phyloP scores from a whole-genome alignment of 257 asterid genomes.

The Thymus quinquecostatus region DNA sequence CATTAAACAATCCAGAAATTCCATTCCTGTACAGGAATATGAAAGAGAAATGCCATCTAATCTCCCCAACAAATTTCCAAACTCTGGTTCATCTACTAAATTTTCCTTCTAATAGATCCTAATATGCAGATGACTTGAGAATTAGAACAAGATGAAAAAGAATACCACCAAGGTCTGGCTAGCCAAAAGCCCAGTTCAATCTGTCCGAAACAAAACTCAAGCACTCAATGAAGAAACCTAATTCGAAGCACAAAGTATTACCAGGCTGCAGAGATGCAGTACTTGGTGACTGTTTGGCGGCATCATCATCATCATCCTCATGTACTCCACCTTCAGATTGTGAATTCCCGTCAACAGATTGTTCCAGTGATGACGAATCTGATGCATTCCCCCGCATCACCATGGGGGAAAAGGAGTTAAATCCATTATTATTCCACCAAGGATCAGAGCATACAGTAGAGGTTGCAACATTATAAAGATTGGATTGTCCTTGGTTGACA shows the following conservation, averaged over 20 bases:
- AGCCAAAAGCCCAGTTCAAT: conserved; percentile 1
- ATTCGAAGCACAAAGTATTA: conserved; percentile 33
- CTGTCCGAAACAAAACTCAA: background rate
- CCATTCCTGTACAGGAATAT: background rate
- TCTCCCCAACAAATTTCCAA: background rate
- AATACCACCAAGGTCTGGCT: conserved; percentile 9
- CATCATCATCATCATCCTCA: conserved; percentile 61
- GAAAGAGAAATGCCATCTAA: conserved; percentile 9
- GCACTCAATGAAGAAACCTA: background rate
- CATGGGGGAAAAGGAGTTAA: conserved; percentile 46
- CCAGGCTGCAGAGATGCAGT: conserved; percentile 49
- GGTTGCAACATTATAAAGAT: conserved; percentile 41
- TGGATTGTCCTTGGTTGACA: conserved; percentile 47
- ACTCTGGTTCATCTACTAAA: background rate
- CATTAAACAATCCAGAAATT: background rate
- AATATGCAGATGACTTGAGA: background rate
- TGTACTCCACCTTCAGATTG: conserved; percentile 65
- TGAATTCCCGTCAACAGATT: conserved; percentile 66
- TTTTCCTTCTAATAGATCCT: background rate
- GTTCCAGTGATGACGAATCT: conserved; percentile 77
- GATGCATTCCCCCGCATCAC: conserved; percentile 58
- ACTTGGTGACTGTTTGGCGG: conserved; percentile 51
- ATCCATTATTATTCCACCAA: conserved; percentile 58
- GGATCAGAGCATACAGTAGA: conserved; percentile 49
- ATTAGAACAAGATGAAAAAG: background rate